phyloP scores from a whole-genome alignment of 2,329 filamentous ascomycete genomes.

The Nigrograna mackinnonii region DNA sequence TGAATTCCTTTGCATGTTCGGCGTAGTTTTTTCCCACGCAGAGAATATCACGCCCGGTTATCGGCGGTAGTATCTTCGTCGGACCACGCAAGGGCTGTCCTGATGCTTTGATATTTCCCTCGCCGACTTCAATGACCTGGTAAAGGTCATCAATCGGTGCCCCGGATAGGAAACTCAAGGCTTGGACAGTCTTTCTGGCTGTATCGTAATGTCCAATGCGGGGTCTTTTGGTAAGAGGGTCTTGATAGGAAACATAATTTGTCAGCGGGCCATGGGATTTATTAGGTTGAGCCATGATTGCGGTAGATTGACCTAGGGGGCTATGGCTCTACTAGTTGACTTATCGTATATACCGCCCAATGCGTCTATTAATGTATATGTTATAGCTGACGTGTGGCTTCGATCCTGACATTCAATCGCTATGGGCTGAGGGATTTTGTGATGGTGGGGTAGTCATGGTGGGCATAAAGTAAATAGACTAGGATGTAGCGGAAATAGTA shows the following conservation, averaged over 20 bases:
- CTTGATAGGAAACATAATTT: slow-evolving; percentile 45
- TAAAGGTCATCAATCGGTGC: slow-evolving; percentile 53
- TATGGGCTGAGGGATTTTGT: no score
- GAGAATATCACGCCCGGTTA: slow-evolving; percentile 56
- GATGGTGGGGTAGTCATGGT: no score
- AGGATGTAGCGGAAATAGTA: no score
- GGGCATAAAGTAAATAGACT: no score
- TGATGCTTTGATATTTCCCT: slow-evolving; percentile 40
- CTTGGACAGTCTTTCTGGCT: slow-evolving; percentile 42
- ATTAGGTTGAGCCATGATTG: no score
- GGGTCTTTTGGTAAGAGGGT: slow-evolving; percentile 13
- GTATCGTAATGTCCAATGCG: slow-evolving; percentile 50
- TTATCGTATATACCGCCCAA: no score
- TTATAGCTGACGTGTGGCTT: no score
- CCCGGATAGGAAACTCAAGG: slow-evolving; percentile 52
- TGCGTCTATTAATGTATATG: no score
- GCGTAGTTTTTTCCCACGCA: slow-evolving; percentile 61
- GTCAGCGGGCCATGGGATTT: slow-evolving; percentile 17
- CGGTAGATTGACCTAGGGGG: no score
- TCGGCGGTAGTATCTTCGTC: slow-evolving; percentile 51
- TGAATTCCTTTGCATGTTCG: slow-evolving; percentile 62
- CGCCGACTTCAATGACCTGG: slow-evolving; percentile 55
- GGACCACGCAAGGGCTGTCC: slow-evolving; percentile 26
- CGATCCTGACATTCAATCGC: no score
- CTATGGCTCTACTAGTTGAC: no score